Base-by-base conservation (phyloP, 257 asterid species). In the Euphrasia confusa region DNA sequence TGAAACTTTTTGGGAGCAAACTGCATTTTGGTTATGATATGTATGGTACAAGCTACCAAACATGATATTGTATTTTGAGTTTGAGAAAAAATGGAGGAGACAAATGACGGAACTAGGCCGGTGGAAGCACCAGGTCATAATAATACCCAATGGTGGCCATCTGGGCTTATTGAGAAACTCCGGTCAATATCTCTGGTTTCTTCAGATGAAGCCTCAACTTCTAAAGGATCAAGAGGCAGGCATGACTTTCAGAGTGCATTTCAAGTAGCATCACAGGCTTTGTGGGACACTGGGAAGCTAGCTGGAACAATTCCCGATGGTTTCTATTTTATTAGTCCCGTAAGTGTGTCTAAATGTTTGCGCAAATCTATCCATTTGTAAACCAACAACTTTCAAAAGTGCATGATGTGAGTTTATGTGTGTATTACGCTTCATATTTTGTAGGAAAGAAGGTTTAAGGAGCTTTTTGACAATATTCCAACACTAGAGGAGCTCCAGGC, bases 391-490 rank as follows among this genome's bases (percentile, higher is more conserved):
- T 33, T 63, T 32, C 4, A 9, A 49, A 15, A 11, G 65, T 59
- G 35, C 63, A 37, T 74, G 71, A 65, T 27, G 27, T 27, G 60
- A 47, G 42, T 33, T 11, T 45, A 45, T 45, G 52, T 68, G 28
- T 73, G 64, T 73, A 62, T 80, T 62, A 61, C 69, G 37, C 61
- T 62, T 65, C 65, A 33, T 66, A 60, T 71, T 72, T 66, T 80
- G 82, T 68, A 90, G 98, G 97, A 88, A 82, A 82, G 90, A 88
- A 83, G 96, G 82, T 81, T 88, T 78, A 90, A 82, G 86, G 96
- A 88, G 82, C 87, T 79, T 65, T 88, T 85, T 73, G 91, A 90
- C 63, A 69, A 81, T 64, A 72, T 88, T 65, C 98, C 98, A 62
- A 71, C 96, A 70, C 68, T 88, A 63, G 96, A 83, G 47, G 96